These are phyloP conservation scores for Seiridium cupressi DNA, from an alignment of 2,329 filamentous ascomycete species.

Conservation along the genomic window DNA sequence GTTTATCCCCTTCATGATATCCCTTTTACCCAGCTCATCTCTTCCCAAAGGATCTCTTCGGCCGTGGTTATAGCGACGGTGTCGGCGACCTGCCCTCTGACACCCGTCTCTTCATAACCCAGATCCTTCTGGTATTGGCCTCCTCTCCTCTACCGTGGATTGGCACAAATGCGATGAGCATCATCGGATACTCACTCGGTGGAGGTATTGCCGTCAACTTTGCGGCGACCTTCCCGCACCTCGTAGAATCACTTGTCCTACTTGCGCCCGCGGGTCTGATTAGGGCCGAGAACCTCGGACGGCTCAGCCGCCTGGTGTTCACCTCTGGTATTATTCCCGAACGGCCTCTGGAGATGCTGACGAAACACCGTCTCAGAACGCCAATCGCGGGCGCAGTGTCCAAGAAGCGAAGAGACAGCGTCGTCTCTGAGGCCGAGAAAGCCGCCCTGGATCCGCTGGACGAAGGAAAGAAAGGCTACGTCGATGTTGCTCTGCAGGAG, in stretches of 20 bases:
- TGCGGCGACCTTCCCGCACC: conserved; percentile 66
- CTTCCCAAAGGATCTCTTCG: conserved; percentile 58
- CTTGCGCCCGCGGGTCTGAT: conserved; percentile 80
- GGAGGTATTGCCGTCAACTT: conserved; percentile 77
- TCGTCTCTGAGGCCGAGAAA: conserved; percentile 14
- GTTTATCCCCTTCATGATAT: conserved; percentile 28
- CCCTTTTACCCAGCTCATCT: not conserved
- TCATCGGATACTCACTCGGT: conserved; percentile 81
- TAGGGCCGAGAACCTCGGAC: conserved; percentile 50
- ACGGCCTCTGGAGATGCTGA: conserved; percentile 45
- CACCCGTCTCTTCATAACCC: conserved; percentile 68
- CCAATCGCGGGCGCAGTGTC: conserved; percentile 44
- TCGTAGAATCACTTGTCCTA: conserved; percentile 70
- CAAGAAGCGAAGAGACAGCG: conserved; percentile 18
- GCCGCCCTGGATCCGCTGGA: conserved; percentile 8
- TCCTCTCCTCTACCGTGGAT: conserved; percentile 72
- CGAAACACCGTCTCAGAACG: conserved; percentile 44
- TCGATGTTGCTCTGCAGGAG: conserved; percentile 43
- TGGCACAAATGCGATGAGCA: conserved; percentile 52
- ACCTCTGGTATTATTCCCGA: conserved; percentile 54
- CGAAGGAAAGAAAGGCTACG: conserved; percentile 27
- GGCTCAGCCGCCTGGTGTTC: conserved; percentile 49
- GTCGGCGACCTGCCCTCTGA: conserved; percentile 69
- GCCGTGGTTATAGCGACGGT: conserved; percentile 64
- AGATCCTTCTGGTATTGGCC: conserved; percentile 68